phyloP scores from a whole-genome alignment of 1,284 basidiomycete species.

The Sporisorium scitamineum region DNA sequence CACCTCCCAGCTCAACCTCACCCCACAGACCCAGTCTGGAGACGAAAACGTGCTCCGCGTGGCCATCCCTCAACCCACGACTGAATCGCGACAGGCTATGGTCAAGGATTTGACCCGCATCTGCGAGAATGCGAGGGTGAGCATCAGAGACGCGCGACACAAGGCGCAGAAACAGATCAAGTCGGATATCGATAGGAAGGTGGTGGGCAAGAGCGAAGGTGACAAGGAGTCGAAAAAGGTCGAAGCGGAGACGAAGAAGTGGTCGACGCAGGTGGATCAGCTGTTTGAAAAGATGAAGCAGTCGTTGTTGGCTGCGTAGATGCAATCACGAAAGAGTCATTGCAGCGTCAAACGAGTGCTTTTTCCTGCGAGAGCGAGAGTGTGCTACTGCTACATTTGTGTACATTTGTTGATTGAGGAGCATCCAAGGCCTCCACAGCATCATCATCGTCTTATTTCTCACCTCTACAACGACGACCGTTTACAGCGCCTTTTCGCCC shows the following conservation, averaged over 20 bases:
- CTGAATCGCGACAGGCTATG: conserved; percentile 61
- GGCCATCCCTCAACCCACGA: conserved; percentile 63
- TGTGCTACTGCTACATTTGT: background rate
- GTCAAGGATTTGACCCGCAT: conserved; percentile 61
- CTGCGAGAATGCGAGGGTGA: conserved; percentile 65
- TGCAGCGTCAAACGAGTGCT: background rate
- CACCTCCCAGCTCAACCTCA: conserved; percentile 54
- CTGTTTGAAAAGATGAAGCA: conserved; percentile 60
- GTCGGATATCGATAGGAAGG: conserved; percentile 59
- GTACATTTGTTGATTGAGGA: background rate
- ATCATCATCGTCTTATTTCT: background rate
- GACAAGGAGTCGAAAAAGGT: conserved; percentile 57
- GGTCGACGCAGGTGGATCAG: conserved; percentile 49
- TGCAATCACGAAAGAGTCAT: background rate
- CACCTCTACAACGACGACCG: conserved; percentile 1
- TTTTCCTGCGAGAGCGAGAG: background rate
- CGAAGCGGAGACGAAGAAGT: conserved; percentile 60
- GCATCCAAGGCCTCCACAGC: background rate
- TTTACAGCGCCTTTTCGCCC: conserved; percentile 34
- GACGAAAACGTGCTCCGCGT: conserved; percentile 62
- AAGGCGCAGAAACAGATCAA: conserved; percentile 66
- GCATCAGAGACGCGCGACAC: conserved; percentile 61
- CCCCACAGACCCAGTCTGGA: conserved; percentile 57
- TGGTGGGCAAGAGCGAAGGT: conserved; percentile 60
- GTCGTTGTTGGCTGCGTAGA: conserved; percentile 29